phyloP scores from a whole-genome alignment of 2,329 filamentous ascomycete genomes.

The Fusarium tricinctum region DNA sequence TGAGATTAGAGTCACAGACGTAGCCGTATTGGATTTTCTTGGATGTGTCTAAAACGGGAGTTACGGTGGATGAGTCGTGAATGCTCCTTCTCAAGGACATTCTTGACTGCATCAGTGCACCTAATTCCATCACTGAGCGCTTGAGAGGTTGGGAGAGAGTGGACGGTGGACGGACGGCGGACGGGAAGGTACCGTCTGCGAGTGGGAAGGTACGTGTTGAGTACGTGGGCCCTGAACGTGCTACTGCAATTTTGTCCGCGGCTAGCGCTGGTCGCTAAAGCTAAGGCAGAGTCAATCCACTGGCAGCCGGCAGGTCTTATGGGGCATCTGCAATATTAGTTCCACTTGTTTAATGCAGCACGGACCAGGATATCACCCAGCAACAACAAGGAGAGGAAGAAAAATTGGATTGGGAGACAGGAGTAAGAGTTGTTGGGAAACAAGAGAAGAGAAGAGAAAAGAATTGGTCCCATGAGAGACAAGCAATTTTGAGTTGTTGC shows the following conservation, averaged over 20 bases:
- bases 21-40: background rate
- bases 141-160: background rate
- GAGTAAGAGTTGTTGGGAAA: constrained; percentile 12
- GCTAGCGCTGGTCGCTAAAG: constrained; percentile 41
- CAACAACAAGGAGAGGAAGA: constrained; percentile 41
- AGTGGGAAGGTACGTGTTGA: constrained; percentile 40
- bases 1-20: background rate
- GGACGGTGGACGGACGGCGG: background rate
- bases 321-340: constrained; percentile 51
- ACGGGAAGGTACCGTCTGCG: constrained; percentile 21
- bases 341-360: constrained; percentile 53
- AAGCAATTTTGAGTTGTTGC: constrained; percentile 25
- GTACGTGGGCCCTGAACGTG: constrained; percentile 40
- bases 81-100: background rate
- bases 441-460: constrained; percentile 7
- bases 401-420: constrained; percentile 17
- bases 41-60: constrained; percentile 5
- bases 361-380: constrained; percentile 50
- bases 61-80: background rate
- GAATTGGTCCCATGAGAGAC: constrained; percentile 19
- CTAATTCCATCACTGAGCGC: background rate
- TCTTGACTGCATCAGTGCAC: background rate
- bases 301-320: constrained; percentile 41
- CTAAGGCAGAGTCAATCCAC: constrained; percentile 37
- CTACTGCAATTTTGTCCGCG: constrained; percentile 44